Evolutionary conservation across 2,329 filamentous ascomycete genomes (phyloP).

Genomic region (Diaporthe vaccinii): DNA sequence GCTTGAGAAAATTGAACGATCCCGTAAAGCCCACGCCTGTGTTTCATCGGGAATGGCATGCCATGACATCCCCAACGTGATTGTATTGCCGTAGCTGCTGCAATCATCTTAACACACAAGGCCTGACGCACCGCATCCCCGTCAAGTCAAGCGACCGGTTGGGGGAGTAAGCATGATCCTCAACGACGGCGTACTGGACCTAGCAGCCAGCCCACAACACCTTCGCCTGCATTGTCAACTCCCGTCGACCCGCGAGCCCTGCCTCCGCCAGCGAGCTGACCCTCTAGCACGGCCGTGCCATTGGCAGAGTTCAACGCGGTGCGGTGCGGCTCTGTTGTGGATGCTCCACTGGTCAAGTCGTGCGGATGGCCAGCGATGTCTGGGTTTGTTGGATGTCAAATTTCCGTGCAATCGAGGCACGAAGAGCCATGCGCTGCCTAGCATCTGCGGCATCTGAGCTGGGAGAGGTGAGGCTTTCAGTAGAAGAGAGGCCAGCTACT

Average conservation of each 20-base stretch:
- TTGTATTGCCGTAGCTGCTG: too few species aligned
- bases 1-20: background rate
- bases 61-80: background rate
- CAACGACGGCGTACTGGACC: background rate
- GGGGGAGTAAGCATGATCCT: background rate
- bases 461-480: too few species aligned
- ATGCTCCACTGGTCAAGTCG: background rate
- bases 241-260: background rate
- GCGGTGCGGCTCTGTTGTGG: background rate
- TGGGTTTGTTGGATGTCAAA: background rate
- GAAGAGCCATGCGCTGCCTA: too few species aligned
- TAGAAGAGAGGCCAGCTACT: too few species aligned
- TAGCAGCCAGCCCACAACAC: background rate
- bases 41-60: background rate
- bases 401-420: background rate
- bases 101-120: background rate
- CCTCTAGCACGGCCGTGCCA: background rate
- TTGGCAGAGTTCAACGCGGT: background rate
- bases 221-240: background rate
- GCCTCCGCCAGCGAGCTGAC: background rate
- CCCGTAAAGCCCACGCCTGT: background rate
- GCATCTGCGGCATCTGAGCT: too few species aligned
- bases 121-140: background rate
- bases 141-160: background rate
- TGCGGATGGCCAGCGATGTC: background rate